A percentile compares a stretch with the other conserved stretches of the same genome.
Conservation (phyloP, 345 rosid species). For the Eucalyptus melliodora region DNA sequence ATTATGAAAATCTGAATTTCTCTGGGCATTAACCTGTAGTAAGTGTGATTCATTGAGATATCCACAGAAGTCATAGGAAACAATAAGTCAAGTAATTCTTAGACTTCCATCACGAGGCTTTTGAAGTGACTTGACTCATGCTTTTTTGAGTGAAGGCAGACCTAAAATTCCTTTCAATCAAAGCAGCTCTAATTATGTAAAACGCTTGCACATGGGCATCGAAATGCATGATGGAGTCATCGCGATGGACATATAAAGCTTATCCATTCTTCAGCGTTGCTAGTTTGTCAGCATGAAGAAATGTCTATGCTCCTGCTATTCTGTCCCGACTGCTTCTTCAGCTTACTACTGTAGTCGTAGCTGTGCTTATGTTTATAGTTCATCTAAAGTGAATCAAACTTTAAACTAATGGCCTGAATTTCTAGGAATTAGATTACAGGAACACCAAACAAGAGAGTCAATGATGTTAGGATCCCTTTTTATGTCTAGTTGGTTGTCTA, state of each 20-base stretch:
- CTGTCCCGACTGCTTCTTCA: background rate
- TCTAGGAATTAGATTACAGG: background rate
- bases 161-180: background rate
- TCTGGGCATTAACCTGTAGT: background rate
- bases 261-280: background rate
- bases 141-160: background rate
- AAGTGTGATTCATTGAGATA: background rate
- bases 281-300: background rate
- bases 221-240: background rate
- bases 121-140: background rate
- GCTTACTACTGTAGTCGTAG: background rate
- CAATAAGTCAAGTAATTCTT: background rate
- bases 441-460: background rate
- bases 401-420: background rate
- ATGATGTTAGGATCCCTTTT: background rate
- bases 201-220: background rate
- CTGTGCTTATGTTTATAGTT: background rate
- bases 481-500: background rate
- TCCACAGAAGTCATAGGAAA: background rate
- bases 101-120: background rate
- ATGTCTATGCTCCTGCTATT: background rate
- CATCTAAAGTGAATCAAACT: background rate
- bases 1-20: background rate
- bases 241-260: rapidly evolving
- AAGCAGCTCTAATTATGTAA: background rate